A percentile compares a stretch with the other conserved stretches of the same genome.
Evolutionary conservation across 345 rosid genomes (phyloP).

Genomic region (Pistacia vera): DNA sequence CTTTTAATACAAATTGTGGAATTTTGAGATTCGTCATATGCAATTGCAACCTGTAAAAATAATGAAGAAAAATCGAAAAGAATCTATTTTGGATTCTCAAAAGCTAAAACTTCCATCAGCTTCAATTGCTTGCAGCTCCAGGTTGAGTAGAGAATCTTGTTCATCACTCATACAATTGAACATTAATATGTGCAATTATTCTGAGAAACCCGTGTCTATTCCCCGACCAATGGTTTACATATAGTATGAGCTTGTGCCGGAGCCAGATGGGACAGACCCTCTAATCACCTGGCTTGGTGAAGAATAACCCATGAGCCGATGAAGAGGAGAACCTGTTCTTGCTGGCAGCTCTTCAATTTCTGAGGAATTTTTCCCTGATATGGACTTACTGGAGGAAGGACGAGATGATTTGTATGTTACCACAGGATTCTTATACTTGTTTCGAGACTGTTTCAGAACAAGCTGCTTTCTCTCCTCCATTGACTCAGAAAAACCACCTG

Average conservation of each 20-base stretch:
- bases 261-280: slow-evolving; percentile 25
- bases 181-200: background rate
- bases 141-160: background rate
- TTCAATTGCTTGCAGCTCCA: too few species aligned
- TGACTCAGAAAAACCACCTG: slow-evolving; percentile 22
- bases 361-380: slow-evolving; percentile 33
- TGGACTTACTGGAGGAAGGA: slow-evolving; percentile 33
- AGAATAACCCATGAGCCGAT: slow-evolving; percentile 84
- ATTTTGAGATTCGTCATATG: slow-evolving; percentile 15
- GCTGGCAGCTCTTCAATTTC: slow-evolving; percentile 45
- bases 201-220: background rate
- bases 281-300: slow-evolving; percentile 60
- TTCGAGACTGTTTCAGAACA: slow-evolving; percentile 25
- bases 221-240: background rate
- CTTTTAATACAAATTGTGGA: slow-evolving; percentile 11
- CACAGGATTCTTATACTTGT: slow-evolving; percentile 27
- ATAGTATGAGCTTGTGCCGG: slow-evolving; percentile 16
- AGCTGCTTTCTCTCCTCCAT: slow-evolving; percentile 30
- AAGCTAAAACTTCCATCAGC: too few species aligned
- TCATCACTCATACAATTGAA: background rate
- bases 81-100: background rate
- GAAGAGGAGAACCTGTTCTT: slow-evolving; percentile 66
- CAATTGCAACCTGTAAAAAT: background rate
- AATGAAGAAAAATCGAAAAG: background rate
- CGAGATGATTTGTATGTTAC: slow-evolving; percentile 32